Evolutionary conservation across 2,329 filamentous ascomycete species (phyloP).

Genomic region (Atkinsonella texensis): DNA sequence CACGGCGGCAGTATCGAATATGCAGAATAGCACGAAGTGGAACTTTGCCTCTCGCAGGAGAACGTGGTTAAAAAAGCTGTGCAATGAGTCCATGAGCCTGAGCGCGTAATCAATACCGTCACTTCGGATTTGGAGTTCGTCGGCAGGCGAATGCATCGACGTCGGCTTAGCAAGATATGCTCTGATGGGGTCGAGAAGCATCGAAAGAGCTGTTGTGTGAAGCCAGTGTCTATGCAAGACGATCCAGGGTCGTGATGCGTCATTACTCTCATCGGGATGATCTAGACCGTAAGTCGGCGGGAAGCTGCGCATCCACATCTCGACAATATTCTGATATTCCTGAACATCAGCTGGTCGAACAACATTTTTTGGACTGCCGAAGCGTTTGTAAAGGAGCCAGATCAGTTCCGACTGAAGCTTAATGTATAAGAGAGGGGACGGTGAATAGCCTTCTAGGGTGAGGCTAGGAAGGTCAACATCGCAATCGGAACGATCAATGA

Average conservation of each 20-base stretch:
- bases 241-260: slow-evolving; percentile 29
- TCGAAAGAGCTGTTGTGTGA: slow-evolving; percentile 31
- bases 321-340: slow-evolving; percentile 22
- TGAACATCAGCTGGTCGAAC: slow-evolving; percentile 17
- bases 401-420: slow-evolving; percentile 24
- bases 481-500: slow-evolving; percentile 23
- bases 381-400: slow-evolving; percentile 17
- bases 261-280: slow-evolving; percentile 28
- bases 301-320: slow-evolving; percentile 30
- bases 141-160: slow-evolving; percentile 14
- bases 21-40: slow-evolving; percentile 35
- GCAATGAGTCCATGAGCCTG: slow-evolving; percentile 27
- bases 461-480: slow-evolving; percentile 21
- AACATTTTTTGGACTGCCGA: slow-evolving; percentile 19
- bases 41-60: slow-evolving; percentile 35
- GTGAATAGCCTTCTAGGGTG: slow-evolving; percentile 18
- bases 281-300: slow-evolving; percentile 27
- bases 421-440: slow-evolving; percentile 23
- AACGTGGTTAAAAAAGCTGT: slow-evolving; percentile 29
- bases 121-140: slow-evolving; percentile 25
- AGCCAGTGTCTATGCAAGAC: slow-evolving; percentile 33
- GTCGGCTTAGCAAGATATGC: slow-evolving; percentile 29
- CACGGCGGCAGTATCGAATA: slow-evolving; percentile 39
- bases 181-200: slow-evolving; percentile 33
- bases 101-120: slow-evolving; percentile 32